Evolutionary conservation across 768 basidiomycete genomes (phyloP), one percentile per base, ranked within the genome.

Genomic region (Mycena polygramma): DNA sequence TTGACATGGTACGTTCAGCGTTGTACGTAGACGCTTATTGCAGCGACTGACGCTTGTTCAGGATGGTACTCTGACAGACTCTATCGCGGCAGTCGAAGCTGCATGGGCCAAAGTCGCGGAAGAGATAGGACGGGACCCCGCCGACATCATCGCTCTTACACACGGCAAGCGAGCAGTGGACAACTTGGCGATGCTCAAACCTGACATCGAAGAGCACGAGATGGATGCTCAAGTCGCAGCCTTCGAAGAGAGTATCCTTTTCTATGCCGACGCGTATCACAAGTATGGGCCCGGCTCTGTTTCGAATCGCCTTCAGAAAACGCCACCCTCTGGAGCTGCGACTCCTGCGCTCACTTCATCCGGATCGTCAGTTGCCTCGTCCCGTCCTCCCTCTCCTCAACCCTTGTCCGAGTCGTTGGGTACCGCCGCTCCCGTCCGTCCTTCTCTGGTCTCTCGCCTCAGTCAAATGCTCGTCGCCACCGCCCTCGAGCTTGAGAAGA

Each of bases 121-220:
- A 59, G 91, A 92, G 77, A 86, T 93, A 59, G 90, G 90, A 63
- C 86, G 88, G 79, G 90, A 91, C 78, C 90, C 90, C 9, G 83
- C 85, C 66, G 84, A 88, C 65, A 90, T 92, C 71, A 91, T 93
- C 75, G 89, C 88, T 13, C 89, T 90, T 46, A 93, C 92, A n/a
- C 92, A 94, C 78, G 92, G 92, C 75, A 90, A 92, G 76, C 90
- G 92, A 69, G 92, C 92, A 14, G 84, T 91, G 75, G 92, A 93
- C 82, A 94, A 93, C 80, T 87, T 93, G 72, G 78, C 85, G 6
- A 82, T 85, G 57, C 89, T 90, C 83, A 89, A 88, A 75, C 90
- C 90, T 0, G 77, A 84, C 39, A 87, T 91, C 74, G 82, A 83
- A 72, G 54, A 75, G 24, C 83, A 89, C 77, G 86, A 90, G 78